phyloP scores from a whole-genome alignment of 2,329 filamentous ascomycete species.

The Fusarium compactum region DNA sequence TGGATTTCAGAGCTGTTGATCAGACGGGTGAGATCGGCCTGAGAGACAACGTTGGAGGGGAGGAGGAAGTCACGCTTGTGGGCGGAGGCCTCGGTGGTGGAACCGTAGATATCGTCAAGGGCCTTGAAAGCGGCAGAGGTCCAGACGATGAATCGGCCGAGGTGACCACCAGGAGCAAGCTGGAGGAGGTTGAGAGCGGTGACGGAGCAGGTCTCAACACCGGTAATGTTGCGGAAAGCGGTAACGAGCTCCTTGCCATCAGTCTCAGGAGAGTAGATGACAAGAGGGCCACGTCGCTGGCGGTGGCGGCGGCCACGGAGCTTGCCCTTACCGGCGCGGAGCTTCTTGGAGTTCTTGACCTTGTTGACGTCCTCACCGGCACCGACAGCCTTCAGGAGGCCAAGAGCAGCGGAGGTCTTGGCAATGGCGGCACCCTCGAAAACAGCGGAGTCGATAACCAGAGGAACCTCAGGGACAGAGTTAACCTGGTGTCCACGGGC shows the following conservation, averaged over 20 bases:
- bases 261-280: constrained; percentile 95
- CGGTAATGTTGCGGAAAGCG: constrained; percentile 98
- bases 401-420: constrained; percentile 90
- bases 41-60: constrained; percentile 89
- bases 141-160: constrained; percentile 99
- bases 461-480: constrained; percentile 93
- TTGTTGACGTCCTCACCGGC: constrained; percentile 92
- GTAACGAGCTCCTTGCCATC: constrained; percentile 94
- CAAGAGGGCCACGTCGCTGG: constrained; percentile 96
- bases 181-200: constrained; percentile 98
- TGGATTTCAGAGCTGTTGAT: constrained; percentile 99
- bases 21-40: constrained; percentile 95
- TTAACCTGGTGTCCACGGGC: constrained; percentile 97
- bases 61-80: constrained; percentile 99
- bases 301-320: constrained; percentile 94
- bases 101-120: constrained; percentile 96
- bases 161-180: constrained; percentile 97
- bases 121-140: constrained; percentile 96
- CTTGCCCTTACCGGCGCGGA: constrained; percentile 99
- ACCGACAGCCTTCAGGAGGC: constrained; percentile 90
- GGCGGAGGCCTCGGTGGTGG: constrained; percentile 86
- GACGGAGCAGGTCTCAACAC: constrained; percentile 96
- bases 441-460: constrained; percentile 91
- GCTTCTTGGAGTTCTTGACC: constrained; percentile 96
- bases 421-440: constrained; percentile 83